Percentiles rank a stretch among this genome's conserved stretches.
Conservation (phyloP, 148 eudicot genomes). For the Nyssa sinensis region DNA sequence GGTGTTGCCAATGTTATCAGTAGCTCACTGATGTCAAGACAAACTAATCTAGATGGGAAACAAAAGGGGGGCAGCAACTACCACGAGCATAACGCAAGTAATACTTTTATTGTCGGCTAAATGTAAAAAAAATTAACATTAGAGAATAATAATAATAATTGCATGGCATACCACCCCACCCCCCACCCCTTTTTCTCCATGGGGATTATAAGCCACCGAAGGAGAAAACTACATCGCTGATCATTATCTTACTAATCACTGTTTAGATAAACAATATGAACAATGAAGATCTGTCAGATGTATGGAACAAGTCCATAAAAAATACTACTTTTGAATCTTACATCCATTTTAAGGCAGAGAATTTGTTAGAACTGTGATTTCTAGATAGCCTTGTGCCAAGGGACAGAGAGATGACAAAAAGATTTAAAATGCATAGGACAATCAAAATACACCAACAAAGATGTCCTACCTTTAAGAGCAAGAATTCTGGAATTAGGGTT, state of each 20-base stretch:
- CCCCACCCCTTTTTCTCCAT: too few species aligned
- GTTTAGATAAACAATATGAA: background rate
- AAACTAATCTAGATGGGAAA: background rate
- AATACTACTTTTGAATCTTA: background rate
- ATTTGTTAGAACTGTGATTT: background rate
- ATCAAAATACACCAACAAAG: background rate
- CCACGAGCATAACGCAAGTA: background rate
- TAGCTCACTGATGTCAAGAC: background rate
- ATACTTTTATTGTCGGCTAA: too few species aligned
- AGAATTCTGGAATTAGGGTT: constrained; percentile 82
- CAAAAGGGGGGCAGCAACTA: background rate
- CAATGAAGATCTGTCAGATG: background rate
- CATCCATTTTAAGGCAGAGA: background rate
- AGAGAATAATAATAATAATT: too few species aligned
- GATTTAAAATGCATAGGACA: background rate
- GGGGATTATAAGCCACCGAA: background rate
- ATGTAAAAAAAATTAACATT: too few species aligned
- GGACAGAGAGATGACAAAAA: background rate
- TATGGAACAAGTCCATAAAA: background rate
- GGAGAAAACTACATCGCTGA: background rate
- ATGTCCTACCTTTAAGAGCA: constrained; percentile 79
- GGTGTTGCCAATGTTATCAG: background rate
- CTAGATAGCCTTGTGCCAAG: background rate
- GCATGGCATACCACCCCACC: too few species aligned
- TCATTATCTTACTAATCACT: background rate